phyloP scores from a whole-genome alignment of 2,329 filamentous ascomycete species.

The Alternaria solani region DNA sequence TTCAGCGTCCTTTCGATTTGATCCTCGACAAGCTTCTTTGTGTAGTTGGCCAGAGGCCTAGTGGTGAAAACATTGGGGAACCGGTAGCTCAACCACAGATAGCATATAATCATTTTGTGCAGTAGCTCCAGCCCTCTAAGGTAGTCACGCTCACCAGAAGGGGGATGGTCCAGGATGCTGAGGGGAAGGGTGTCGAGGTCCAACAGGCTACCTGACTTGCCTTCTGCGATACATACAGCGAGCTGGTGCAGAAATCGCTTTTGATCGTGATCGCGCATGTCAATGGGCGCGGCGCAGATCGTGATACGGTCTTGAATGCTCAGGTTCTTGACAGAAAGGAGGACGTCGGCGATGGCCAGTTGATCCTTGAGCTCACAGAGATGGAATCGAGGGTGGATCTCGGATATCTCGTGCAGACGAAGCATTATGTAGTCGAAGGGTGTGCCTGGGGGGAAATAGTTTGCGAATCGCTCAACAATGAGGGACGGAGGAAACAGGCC shows the following conservation, averaged over 20 bases:
- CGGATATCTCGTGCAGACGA: slow-evolving; percentile 74
- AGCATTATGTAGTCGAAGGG: slow-evolving; percentile 85
- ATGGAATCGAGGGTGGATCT: slow-evolving; percentile 71
- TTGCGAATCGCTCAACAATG: slow-evolving; percentile 77
- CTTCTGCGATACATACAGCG: slow-evolving; percentile 73
- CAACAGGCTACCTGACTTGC: slow-evolving; percentile 72
- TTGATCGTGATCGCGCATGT: slow-evolving; percentile 59
- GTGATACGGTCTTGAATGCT: slow-evolving; percentile 77
- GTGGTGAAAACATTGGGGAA: slow-evolving; percentile 82
- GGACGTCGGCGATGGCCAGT: slow-evolving; percentile 73
- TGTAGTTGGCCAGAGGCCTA: slow-evolving; percentile 77
- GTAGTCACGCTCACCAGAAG: slow-evolving; percentile 61
- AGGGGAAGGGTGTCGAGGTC: slow-evolving; percentile 76
- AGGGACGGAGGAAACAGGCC: slow-evolving; percentile 76
- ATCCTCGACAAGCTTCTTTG: slow-evolving; percentile 78
- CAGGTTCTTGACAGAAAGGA: slow-evolving; percentile 74
- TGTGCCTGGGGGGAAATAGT: slow-evolving; percentile 81
- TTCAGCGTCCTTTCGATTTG: slow-evolving; percentile 72
- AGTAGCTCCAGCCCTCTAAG: slow-evolving; percentile 76
- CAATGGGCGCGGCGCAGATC: slow-evolving; percentile 75
- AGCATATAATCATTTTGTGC: slow-evolving; percentile 83
- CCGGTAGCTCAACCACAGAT: slow-evolving; percentile 92
- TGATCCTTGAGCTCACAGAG: slow-evolving; percentile 71
- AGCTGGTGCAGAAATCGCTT: slow-evolving; percentile 66
- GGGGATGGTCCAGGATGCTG: slow-evolving; percentile 71